Evolutionary conservation across 2,329 filamentous ascomycete genomes (phyloP), one percentile per base, ranked within the genome.

Genomic region (Capronia epimyces): DNA sequence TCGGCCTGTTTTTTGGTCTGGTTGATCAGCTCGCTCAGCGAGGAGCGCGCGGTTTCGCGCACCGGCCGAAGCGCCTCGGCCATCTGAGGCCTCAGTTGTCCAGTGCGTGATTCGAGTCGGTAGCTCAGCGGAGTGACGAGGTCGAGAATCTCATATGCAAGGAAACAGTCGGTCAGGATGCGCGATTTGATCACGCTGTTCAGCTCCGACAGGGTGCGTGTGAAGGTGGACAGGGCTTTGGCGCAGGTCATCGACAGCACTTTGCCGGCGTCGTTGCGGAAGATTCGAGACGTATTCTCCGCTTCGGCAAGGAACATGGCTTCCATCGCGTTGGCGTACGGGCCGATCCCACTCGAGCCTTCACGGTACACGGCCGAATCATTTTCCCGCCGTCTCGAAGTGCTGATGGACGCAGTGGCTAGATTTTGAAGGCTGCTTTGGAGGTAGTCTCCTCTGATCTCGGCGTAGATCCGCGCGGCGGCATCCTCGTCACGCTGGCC

Each of bases 111-210:
- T 57, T 95, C 91, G 3, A 98, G 73, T 32, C 85, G 83, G 49
- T 83, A 84, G 2, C 89, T 89, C 42, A 95, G 76, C 10, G 79
- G 79, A 0, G 88, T 87, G 41, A 97, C 82, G 53, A 96, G 87
- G 63, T 95, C 91, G 25, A 94, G 87, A 25, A 97, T 87, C 66
- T 98, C 93, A 66, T 95, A 98, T 6, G 89, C 89, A 43, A 98
- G 78, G 66, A 88, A 97, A 69, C 91, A 97, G 67, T 98, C 93
- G 0, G 89, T 95, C 59, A 83, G 80, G 32, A 96, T 73, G 64
- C 96, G 90, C 34, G 79, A 74, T 65, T 90, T 89, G 68, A 97
- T 89, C 64, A 96, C 90, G 43, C 81, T 78, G 67, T 97, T 96
- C 25, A 98, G 76, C 63, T 97, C 91, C 22, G 87, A 82, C 47